These are phyloP conservation scores for Aureobasidium subglaciale DNA, from an alignment of 2,329 filamentous ascomycete genomes.

Conservation along the genomic window DNA sequence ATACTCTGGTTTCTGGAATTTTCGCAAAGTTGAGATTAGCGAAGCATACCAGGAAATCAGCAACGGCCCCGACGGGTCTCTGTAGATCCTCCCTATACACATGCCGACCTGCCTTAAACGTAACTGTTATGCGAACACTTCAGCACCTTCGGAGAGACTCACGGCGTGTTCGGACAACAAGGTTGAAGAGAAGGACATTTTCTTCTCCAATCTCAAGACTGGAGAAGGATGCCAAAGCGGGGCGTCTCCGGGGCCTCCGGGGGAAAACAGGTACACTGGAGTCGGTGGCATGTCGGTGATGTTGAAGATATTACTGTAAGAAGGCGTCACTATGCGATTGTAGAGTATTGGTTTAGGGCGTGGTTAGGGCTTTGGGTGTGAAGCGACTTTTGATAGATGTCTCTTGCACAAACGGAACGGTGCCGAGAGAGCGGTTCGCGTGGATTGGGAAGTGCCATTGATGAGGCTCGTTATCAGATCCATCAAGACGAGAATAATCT, in stretches of 20 bases:
- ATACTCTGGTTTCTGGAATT: not conserved
- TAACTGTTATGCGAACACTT: not conserved
- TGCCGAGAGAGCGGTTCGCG: not conserved
- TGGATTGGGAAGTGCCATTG: too few species aligned
- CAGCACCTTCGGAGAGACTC: not conserved
- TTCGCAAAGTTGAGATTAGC: not conserved
- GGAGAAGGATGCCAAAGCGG: constrained; percentile 7
- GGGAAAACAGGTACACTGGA: not conserved
- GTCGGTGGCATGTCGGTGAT: constrained; percentile 9
- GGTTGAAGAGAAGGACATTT: not conserved
- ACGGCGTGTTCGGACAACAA: not conserved
- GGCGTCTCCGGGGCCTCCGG: not conserved
- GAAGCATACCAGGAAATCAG: not conserved
- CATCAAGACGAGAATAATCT: not conserved
- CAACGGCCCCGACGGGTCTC: not conserved
- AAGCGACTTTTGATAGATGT: not conserved
- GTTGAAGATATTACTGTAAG: not conserved
- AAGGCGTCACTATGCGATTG: not conserved
- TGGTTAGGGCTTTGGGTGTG: not conserved
- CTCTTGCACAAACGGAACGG: not conserved
- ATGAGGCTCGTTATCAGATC: not conserved
- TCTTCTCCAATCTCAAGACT: not conserved
- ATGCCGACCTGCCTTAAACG: not conserved
- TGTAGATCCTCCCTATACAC: not conserved
- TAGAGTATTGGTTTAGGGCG: not conserved